Conservation (phyloP, 2,329 filamentous ascomycete species). For the Diaporthe australafricana region DNA sequence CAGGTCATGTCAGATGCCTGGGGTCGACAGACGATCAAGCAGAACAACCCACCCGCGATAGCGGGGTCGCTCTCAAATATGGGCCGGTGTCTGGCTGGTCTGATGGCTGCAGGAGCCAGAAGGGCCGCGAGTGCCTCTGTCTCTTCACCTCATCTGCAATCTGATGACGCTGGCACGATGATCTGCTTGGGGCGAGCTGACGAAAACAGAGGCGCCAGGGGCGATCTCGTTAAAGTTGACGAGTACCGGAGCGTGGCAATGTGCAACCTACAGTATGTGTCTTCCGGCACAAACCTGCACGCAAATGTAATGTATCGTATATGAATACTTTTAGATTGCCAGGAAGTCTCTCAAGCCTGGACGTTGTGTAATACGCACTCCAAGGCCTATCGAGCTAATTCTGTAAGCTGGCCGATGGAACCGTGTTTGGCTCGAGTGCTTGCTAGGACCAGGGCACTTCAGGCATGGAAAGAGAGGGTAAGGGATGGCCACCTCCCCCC, state of each 20-base stretch:
- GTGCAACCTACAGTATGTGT: not conserved
- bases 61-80: not conserved
- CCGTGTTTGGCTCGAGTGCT: no score
- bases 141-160: not conserved
- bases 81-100: not conserved
- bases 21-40: not conserved
- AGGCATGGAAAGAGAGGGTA: no score
- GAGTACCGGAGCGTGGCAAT: not conserved
- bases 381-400: not conserved
- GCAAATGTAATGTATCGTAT: no score
- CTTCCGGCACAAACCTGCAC: not conserved
- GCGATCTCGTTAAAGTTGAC: not conserved
- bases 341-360: no score
- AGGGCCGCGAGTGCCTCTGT: not conserved
- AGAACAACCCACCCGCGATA: not conserved
- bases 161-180: slow-evolving; percentile 9
- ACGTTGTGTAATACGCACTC: no score
- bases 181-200: not conserved
- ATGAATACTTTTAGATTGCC: no score
- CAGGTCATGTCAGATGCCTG: not conserved
- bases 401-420: not conserved
- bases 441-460: no score
- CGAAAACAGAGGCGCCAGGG: not conserved
- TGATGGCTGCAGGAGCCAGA: not conserved
- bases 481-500: not conserved